Percentiles rank a stretch among this genome's conserved stretches.
Conservation (phyloP, 2,329 filamentous ascomycete genomes). For the Macroventuria anomochaeta region DNA sequence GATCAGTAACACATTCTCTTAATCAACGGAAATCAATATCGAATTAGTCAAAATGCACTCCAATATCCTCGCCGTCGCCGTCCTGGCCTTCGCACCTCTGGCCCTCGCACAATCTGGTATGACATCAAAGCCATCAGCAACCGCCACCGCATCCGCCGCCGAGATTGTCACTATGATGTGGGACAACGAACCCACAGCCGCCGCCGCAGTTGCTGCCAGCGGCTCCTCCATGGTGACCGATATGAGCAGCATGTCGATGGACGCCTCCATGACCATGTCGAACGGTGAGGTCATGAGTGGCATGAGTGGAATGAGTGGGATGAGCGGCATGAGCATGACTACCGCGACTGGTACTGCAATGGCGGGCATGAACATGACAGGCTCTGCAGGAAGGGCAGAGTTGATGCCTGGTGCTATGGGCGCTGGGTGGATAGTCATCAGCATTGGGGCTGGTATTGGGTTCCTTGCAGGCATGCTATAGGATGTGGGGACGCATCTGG, state of each 20-base stretch:
- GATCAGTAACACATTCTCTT: not conserved
- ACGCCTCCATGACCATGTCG: slow-evolving; percentile 30
- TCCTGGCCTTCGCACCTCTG: slow-evolving; percentile 17
- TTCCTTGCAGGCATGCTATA: slow-evolving; percentile 20
- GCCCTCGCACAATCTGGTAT: slow-evolving; percentile 16
- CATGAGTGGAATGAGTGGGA: slow-evolving; percentile 7
- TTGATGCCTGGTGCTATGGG: slow-evolving; percentile 10
- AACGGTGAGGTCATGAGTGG: slow-evolving; percentile 24
- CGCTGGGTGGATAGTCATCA: slow-evolving; percentile 19
- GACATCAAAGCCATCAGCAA: slow-evolving; percentile 14
- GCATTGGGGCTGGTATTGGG: slow-evolving; percentile 29
- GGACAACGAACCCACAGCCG: slow-evolving; percentile 10
- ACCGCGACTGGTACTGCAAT: slow-evolving; percentile 53
- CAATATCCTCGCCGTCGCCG: slow-evolving; percentile 5
- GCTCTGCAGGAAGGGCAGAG: slow-evolving; percentile 17
- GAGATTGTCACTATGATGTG: slow-evolving; percentile 29
- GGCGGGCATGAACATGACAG: slow-evolving; percentile 37
- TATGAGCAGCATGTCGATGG: slow-evolving; percentile 42
- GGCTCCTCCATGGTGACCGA: slow-evolving; percentile 42
- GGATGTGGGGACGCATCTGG: not conserved
- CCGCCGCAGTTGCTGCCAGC: not conserved
- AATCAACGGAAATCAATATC: not conserved
- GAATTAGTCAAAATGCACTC: slow-evolving; percentile 11
- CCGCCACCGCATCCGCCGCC: slow-evolving; percentile 11
- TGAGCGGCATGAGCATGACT: slow-evolving; percentile 26